Evolutionary conservation across 2,329 filamentous ascomycete genomes (phyloP).

Genomic region (Verruconis gallopava): DNA sequence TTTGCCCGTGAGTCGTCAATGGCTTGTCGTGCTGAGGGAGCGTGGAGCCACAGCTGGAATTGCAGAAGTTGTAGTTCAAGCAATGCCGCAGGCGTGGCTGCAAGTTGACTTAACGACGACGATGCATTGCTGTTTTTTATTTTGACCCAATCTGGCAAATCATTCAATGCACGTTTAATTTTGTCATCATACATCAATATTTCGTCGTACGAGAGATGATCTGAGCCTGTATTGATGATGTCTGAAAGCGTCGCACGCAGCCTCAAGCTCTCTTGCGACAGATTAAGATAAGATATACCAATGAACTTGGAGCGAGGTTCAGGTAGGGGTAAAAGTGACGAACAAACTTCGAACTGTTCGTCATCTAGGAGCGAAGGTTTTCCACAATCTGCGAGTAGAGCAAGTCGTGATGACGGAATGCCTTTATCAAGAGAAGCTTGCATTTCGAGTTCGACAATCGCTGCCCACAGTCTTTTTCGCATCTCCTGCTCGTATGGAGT

Average conservation of each 20-base stretch:
- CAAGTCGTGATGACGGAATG: conserved; percentile 28
- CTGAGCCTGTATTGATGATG: conserved; percentile 5
- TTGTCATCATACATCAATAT: conserved; percentile 7
- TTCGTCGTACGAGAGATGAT: conserved; percentile 8
- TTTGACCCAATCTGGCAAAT: conserved; percentile 1
- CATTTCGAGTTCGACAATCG: conserved; percentile 43
- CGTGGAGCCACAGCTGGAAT: conserved; percentile 5
- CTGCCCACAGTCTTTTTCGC: conserved; percentile 44
- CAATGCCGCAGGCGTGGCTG: not conserved
- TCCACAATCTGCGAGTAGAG: conserved; percentile 37
- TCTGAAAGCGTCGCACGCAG: conserved; percentile 3
- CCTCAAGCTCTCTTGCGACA: conserved; percentile 4
- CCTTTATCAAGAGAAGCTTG: conserved; percentile 43
- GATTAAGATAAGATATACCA: not conserved
- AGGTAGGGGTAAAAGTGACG: not conserved
- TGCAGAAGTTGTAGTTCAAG: conserved; percentile 8
- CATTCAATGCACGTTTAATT: conserved; percentile 1
- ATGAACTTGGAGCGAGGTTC: not conserved
- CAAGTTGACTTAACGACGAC: not conserved
- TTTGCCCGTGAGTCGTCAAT: not conserved
- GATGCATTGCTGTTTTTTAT: not conserved
- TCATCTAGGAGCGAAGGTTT: conserved; percentile 41
- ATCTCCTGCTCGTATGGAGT: conserved; percentile 37
- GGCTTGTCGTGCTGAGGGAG: conserved; percentile 2
- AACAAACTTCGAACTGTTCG: conserved; percentile 11